Conservation (phyloP, 495 filamentous ascomycete species). For the Aspergillus mulundensis region DNA sequence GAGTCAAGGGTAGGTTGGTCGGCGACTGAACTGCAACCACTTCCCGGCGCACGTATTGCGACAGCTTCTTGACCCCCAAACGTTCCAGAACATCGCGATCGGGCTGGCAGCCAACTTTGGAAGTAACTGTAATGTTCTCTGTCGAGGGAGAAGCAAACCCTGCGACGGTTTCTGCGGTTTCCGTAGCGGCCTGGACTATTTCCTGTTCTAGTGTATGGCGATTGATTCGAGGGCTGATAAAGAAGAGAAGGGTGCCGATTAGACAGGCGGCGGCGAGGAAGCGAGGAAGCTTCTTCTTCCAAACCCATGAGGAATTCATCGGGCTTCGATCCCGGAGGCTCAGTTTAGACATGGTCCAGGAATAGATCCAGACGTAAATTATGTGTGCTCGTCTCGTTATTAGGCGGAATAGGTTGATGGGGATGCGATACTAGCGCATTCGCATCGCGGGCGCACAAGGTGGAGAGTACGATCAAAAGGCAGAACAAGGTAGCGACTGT, state of each 20-base stretch:
- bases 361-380: neutral
- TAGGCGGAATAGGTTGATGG: neutral
- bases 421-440: conserved; percentile 18
- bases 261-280: conserved; percentile 19
- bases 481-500: neutral
- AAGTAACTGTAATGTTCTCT: conserved; percentile 36
- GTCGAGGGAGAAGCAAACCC: neutral
- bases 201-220: conserved; percentile 1
- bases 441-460: conserved; percentile 17
- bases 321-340: conserved; percentile 22
- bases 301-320: conserved; percentile 31
- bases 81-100: conserved; percentile 28
- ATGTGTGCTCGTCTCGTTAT: neutral
- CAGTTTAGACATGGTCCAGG: conserved; percentile 24
- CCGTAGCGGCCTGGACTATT: conserved; percentile 13
- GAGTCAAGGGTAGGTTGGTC: conserved; percentile 30
- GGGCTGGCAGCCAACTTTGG: conserved; percentile 31
- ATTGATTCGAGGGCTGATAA: conserved; percentile 31
- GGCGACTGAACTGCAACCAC: conserved; percentile 30
- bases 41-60: conserved; percentile 42
- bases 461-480: neutral
- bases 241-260: conserved; percentile 14
- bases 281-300: conserved; percentile 36
- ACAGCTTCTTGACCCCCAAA: conserved; percentile 29
- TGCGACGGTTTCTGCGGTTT: neutral